Base-by-base conservation (phyloP, 2,329 filamentous ascomycete species). In the Aspergillus brunneoviolaceus region DNA sequence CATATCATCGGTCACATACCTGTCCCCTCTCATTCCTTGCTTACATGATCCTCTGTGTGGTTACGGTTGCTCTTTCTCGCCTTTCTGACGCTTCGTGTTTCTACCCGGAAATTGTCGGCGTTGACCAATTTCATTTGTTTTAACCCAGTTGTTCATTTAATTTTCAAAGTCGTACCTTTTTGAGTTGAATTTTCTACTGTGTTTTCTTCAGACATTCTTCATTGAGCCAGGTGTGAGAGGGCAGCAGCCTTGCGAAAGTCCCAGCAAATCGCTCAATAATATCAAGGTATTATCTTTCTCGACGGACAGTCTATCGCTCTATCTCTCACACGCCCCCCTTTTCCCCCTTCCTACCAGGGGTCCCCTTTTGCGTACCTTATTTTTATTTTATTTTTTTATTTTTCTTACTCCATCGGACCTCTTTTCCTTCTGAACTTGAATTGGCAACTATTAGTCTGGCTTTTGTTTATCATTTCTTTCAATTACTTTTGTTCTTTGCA, bases 401-500 rank as follows among this genome's bases (percentile, higher is more conserved):
- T 35, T 35, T 16, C 4, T 35, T 35, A 45, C 1, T 45, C 7
- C 39, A 45, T 49, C 27, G 23, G 25, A 35, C 27, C 31, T 49
- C 25, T 55, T 55, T 49, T 23, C 42, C 42, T 45, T 45, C 42
- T 55, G 29, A n/a, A 33, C 42, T 35, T 48, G 53, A 48, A 49
- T 29, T 55, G 53, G 42, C 29, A 47, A 39, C 39, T 55, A 25
- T 48, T 47, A 31, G 33, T 35, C 33, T 35, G 33, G 25, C 39
- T 55, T 55, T 48, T 45, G 57, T 42, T 55, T 57, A 57, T 64
- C 65, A 64, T 67, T 65, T 62, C 62, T 68, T 79, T 54, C 74
- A 74, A 75, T 55, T 77, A 71, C 21, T 64, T 65, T 0, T 75
- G 69, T 51, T 56, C 64, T 60, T 62, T 89, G 76, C 63, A 85